Percentiles rank a stretch among this genome's conserved stretches.
Evolutionary conservation across 1,284 basidiomycete genomes (phyloP).

Genomic region (Apiotrichum mycotoxinovorans): DNA sequence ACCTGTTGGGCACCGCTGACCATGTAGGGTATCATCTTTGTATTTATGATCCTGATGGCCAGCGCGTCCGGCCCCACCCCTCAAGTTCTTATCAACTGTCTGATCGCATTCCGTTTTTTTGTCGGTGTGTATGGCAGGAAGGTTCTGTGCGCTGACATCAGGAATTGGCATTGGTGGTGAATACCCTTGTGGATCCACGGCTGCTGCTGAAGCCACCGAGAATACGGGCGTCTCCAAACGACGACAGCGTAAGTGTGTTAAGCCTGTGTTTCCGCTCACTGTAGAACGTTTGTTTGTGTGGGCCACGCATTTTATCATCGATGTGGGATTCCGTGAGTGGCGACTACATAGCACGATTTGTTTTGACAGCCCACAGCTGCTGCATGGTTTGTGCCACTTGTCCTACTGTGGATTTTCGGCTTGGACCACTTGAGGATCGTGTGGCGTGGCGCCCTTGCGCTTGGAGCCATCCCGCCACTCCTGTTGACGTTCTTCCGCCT

Average conservation of each 20-base stretch:
- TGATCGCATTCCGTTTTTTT: slow-evolving; percentile 77
- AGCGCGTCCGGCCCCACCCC: slow-evolving; percentile 10
- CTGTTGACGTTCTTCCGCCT: slow-evolving; percentile 79
- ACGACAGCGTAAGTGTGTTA: slow-evolving; percentile 56
- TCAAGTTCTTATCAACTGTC: slow-evolving; percentile 67
- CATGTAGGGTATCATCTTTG: slow-evolving; percentile 11
- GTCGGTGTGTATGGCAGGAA: slow-evolving; percentile 57
- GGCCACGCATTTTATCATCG: slow-evolving; percentile 21
- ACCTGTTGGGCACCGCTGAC: background rate
- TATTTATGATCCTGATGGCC: slow-evolving; percentile 58
- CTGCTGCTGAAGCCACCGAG: slow-evolving; percentile 85
- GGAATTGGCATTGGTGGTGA: slow-evolving; percentile 72
- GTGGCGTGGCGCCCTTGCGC: slow-evolving; percentile 82
- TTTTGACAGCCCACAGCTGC: slow-evolving; percentile 50
- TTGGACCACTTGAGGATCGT: slow-evolving; percentile 73
- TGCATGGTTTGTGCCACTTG: slow-evolving; percentile 75
- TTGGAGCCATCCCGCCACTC: slow-evolving; percentile 77
- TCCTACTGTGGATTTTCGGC: slow-evolving; percentile 83
- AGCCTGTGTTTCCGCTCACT: background rate
- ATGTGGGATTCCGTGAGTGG: slow-evolving; percentile 15
- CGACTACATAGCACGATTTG: slow-evolving; percentile 52
- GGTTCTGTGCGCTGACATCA: background rate
- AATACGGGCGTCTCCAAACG: slow-evolving; percentile 65
- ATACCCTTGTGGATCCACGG: slow-evolving; percentile 62
- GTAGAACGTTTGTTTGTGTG: slow-evolving; percentile 67